Percentiles rank a stretch among this genome's conserved stretches.
These are phyloP conservation scores for Sphagnum fallax DNA, from an alignment of 228 moss, liverwort and hornwort genomes.

Conservation along the genomic window DNA sequence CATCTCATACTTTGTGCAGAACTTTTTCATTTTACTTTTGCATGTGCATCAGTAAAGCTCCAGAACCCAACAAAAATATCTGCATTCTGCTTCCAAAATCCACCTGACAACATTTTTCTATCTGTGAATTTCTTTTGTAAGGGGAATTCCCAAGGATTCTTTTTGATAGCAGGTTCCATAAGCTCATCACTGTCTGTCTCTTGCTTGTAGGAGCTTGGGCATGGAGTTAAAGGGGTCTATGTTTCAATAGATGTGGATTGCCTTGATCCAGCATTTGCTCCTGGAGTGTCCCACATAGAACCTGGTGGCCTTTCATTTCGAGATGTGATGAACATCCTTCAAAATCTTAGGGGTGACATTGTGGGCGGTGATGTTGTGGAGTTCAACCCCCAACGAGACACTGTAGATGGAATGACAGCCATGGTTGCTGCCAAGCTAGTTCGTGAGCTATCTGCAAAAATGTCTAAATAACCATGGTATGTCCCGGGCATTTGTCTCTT, in stretches of 20 bases:
- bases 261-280: slow-evolving; percentile 91
- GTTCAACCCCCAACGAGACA: slow-evolving; percentile 94
- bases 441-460: slow-evolving; percentile 85
- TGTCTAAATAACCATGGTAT: slow-evolving; percentile 57
- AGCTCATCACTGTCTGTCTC: neutral
- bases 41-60: neutral
- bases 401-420: slow-evolving; percentile 96
- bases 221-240: slow-evolving; percentile 88
- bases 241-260: slow-evolving; percentile 93
- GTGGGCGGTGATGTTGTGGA: slow-evolving; percentile 96
- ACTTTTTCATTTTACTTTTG: neutral
- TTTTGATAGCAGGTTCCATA: no score
- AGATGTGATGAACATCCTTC: slow-evolving; percentile 93
- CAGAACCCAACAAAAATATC: no score
- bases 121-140: no score
- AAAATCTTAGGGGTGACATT: slow-evolving; percentile 72
- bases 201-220: slow-evolving; percentile 52
- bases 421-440: slow-evolving; percentile 99
- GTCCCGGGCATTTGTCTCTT: neutral
- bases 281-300: slow-evolving; percentile 96
- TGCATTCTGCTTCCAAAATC: no score
- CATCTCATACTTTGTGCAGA: neutral
- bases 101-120: no score
- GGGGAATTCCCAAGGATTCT: no score
- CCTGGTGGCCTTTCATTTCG: slow-evolving; percentile 88